A percentile compares a stretch with the other conserved stretches of the same genome.
Conservation (phyloP, 129 eudicot species). For the Flaveria trinervia region DNA sequence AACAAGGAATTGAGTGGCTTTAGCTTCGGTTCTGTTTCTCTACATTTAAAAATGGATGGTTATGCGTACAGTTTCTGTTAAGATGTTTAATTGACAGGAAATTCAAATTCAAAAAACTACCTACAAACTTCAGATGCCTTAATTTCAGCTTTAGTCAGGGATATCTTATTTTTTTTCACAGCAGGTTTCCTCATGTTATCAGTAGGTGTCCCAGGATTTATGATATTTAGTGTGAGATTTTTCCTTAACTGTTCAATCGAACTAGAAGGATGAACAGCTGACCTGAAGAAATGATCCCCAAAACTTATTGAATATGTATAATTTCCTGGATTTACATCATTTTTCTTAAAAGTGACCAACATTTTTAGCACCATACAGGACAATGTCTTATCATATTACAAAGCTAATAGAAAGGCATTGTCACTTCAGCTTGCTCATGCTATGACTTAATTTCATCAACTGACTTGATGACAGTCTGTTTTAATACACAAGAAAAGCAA, state of each 20-base stretch:
- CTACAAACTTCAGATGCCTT: constrained; percentile 46
- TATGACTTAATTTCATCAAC: constrained; percentile 10
- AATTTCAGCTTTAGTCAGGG: constrained; percentile 41
- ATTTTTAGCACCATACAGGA: constrained; percentile 10
- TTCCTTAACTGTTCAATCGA: constrained; percentile 36
- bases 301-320: constrained; percentile 1
- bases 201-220: constrained; percentile 37
- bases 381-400: neutral
- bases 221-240: constrained; percentile 34
- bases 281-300: constrained; percentile 34
- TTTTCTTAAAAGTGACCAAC: neutral
- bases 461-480: neutral
- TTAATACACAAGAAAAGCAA: constrained; percentile 1
- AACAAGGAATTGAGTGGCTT: constrained; percentile 33
- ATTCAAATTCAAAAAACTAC: constrained; percentile 29
- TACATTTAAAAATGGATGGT: constrained; percentile 16
- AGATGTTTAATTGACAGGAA: neutral
- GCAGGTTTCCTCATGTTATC: constrained; percentile 28
- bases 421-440: constrained; percentile 11
- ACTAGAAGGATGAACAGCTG: constrained; percentile 35
- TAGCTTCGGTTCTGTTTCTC: constrained; percentile 37
- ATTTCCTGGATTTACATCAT: constrained; percentile 10
- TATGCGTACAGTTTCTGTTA: neutral
- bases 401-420: neutral
- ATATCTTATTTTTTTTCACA: constrained; percentile 32